Percentiles rank a stretch among this genome's conserved stretches.
Conservation (phyloP, 192 early-diverging fungal species). For the Coemansia javaensis region DNA sequence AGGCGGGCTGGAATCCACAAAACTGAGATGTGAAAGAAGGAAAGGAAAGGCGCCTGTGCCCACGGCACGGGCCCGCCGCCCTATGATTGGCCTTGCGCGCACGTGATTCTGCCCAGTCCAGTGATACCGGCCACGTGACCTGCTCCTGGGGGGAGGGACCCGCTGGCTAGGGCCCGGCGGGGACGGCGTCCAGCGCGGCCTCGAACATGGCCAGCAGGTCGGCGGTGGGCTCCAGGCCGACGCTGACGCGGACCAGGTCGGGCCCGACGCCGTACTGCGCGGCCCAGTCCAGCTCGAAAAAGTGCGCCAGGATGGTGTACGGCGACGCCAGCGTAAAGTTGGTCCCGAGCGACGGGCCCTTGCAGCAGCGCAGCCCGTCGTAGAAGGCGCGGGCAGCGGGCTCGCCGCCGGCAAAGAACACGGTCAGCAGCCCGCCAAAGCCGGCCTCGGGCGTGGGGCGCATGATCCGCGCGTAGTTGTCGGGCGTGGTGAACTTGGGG, state of each 20-base stretch:
- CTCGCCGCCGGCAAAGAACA: conserved; percentile 59
- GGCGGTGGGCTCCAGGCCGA: conserved; percentile 78
- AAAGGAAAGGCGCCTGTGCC: too few species aligned
- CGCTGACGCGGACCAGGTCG: conserved; percentile 77
- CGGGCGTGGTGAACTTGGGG: conserved; percentile 71
- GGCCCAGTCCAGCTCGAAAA: conserved; percentile 92
- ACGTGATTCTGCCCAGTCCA: too few species aligned
- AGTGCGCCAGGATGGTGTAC: conserved; percentile 95
- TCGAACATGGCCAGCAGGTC: conserved; percentile 68
- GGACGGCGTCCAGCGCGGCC: conserved; percentile 61
- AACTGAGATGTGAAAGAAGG: too few species aligned
- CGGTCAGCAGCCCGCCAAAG: conserved; percentile 85
- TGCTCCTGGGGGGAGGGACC: too few species aligned
- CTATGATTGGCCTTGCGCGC: too few species aligned
- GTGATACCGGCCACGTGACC: too few species aligned
- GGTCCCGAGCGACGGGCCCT: conserved; percentile 94
- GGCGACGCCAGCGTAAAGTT: conserved; percentile 94
- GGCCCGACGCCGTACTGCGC: conserved; percentile 68
- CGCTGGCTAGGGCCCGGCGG: too few species aligned
- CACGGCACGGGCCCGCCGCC: too few species aligned
- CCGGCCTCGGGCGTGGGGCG: conserved; percentile 54
- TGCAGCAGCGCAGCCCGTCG: conserved; percentile 74
- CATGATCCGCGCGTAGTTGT: conserved; percentile 66
- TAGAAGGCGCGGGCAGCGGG: conserved; percentile 64
- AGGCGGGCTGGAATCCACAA: too few species aligned